These are phyloP conservation scores for Lagenidium giganteum DNA, from an alignment of 352 stramenopile species.

Conservation along the genomic window DNA sequence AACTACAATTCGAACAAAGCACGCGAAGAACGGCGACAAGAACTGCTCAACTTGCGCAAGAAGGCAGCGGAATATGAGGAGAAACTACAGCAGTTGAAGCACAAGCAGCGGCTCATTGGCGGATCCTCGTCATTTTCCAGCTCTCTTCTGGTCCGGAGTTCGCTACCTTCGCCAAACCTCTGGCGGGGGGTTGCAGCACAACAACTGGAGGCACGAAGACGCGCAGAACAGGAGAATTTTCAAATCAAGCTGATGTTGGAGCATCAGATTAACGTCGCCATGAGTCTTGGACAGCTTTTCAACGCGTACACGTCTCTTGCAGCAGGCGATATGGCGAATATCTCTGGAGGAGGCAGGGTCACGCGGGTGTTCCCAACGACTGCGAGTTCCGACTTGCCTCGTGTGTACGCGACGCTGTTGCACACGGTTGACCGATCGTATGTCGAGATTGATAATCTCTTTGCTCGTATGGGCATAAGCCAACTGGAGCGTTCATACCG, in stretches of 20 bases:
- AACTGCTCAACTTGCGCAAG: slow-evolving; percentile 16
- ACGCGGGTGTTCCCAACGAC: slow-evolving; percentile 15
- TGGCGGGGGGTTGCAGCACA: slow-evolving; percentile 18
- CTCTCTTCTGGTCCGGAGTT: no score
- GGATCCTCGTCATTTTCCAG: no score
- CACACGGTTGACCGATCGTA: slow-evolving; percentile 18
- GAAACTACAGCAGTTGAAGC: slow-evolving; percentile 7
- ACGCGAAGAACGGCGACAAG: slow-evolving; percentile 16
- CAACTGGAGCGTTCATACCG: slow-evolving; percentile 16
- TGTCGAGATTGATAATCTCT: slow-evolving; percentile 15
- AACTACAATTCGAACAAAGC: slow-evolving; percentile 24
- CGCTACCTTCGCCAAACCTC: no score
- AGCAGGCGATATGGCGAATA: slow-evolving; percentile 9
- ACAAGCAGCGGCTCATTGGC: no score
- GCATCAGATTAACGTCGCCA: slow-evolving; percentile 37
- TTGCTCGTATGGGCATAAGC: slow-evolving; percentile 12
- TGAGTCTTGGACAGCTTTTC: slow-evolving; percentile 34
- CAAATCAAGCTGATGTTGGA: slow-evolving; percentile 45
- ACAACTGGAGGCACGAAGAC: slow-evolving; percentile 13
- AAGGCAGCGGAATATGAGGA: slow-evolving; percentile 18
- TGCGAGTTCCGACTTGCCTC: background rate
- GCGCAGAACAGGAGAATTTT: slow-evolving; percentile 37
- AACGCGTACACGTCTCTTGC: slow-evolving; percentile 27
- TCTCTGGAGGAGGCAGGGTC: slow-evolving; percentile 12
- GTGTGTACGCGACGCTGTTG: slow-evolving; percentile 16